Percentiles rank a stretch among this genome's conserved stretches.
Evolutionary conservation across 495 filamentous ascomycete genomes (phyloP).

Genomic region (Bathelium albidoporum): DNA sequence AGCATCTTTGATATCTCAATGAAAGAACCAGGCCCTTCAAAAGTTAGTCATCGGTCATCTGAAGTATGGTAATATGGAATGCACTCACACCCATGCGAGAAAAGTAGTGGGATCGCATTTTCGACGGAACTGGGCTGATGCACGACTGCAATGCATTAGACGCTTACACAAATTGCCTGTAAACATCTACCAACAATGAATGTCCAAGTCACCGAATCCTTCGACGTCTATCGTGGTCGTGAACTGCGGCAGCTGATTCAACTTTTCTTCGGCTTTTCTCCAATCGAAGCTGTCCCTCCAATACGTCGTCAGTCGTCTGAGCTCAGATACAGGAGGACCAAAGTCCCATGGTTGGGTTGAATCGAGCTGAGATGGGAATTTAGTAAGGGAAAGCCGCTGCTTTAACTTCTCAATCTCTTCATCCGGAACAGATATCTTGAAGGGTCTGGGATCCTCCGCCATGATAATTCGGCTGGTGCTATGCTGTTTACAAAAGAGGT

Average conservation of each 20-base stretch:
- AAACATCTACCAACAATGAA: slow-evolving; percentile 26
- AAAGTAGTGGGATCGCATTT: slow-evolving; percentile 36
- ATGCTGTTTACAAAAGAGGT: not conserved
- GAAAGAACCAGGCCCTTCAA: slow-evolving; percentile 11
- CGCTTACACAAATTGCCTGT: not conserved
- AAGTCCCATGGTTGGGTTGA: not conserved
- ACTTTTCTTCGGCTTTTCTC: slow-evolving; percentile 32
- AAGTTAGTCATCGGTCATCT: not conserved
- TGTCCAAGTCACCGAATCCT: slow-evolving; percentile 32
- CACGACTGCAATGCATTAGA: slow-evolving; percentile 19
- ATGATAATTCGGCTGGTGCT: not conserved
- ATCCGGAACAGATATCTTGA: slow-evolving; percentile 33
- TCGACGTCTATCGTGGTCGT: slow-evolving; percentile 29
- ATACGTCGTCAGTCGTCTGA: slow-evolving; percentile 36
- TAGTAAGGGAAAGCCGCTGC: slow-evolving; percentile 31
- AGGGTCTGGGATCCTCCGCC: slow-evolving; percentile 9
- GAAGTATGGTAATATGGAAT: not conserved
- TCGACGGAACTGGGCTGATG: slow-evolving; percentile 30
- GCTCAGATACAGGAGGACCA: slow-evolving; percentile 38
- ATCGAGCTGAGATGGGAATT: slow-evolving; percentile 22
- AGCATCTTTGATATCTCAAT: slow-evolving; percentile 13
- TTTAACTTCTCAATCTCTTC: slow-evolving; percentile 28
- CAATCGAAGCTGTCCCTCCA: slow-evolving; percentile 43
- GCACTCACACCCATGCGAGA: slow-evolving; percentile 36
- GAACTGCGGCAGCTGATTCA: slow-evolving; percentile 38